A percentile compares a stretch with the other conserved stretches of the same genome.
Evolutionary conservation across 1,284 basidiomycete genomes (phyloP).

Genomic region (Austropuccinia psidii): DNA sequence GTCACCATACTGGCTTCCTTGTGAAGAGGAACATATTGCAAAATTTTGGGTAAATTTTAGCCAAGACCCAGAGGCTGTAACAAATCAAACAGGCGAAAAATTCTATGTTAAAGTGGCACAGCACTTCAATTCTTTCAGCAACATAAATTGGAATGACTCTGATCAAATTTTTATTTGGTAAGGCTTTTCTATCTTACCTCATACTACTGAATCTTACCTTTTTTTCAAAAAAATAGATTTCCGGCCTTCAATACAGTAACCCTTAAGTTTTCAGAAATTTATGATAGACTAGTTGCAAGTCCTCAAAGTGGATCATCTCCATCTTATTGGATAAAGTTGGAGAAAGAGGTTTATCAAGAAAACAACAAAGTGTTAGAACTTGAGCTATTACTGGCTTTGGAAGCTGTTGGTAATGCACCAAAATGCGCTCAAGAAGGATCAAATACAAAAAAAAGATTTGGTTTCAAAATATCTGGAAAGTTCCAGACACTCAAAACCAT

Average conservation of each 20-base stretch:
- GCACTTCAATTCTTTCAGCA: background rate
- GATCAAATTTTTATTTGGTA: background rate
- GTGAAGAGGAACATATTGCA: background rate
- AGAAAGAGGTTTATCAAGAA: background rate
- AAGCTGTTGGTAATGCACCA: background rate
- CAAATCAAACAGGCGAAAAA: background rate
- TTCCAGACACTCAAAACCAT: too few relatives aligned
- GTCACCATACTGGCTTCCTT: background rate
- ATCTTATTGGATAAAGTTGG: background rate
- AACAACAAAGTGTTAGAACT: background rate
- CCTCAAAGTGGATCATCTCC: background rate
- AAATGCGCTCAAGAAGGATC: slow-evolving; percentile 13
- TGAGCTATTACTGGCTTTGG: background rate
- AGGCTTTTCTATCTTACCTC: too few relatives aligned
- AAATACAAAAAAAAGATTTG: too few relatives aligned
- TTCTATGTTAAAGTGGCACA: background rate
- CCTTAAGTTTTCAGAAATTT: slow-evolving; percentile 8
- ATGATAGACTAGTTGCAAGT: background rate
- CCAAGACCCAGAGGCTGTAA: background rate
- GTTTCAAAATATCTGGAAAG: too few relatives aligned
- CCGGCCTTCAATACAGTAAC: slow-evolving; percentile 6
- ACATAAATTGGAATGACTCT: background rate
- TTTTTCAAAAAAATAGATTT: too few relatives aligned
- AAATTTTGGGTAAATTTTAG: background rate
- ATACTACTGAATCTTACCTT: too few relatives aligned